phyloP scores from a whole-genome alignment of 2,329 filamentous ascomycete genomes.

The Pyrenophora teres region DNA sequence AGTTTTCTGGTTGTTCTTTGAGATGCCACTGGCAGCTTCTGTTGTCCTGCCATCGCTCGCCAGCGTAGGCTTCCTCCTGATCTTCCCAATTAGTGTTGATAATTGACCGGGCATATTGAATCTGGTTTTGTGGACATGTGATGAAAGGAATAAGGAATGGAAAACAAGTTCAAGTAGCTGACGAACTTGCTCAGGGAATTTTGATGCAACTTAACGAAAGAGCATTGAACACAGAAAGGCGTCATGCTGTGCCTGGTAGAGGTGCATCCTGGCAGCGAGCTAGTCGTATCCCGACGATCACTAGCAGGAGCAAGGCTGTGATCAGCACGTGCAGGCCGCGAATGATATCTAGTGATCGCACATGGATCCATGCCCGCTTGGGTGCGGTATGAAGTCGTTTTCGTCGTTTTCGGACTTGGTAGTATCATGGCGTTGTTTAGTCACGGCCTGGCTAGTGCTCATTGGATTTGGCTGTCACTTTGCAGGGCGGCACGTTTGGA shows the following conservation, averaged over 20 bases:
- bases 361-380: constrained; percentile 8
- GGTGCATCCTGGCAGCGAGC: constrained; percentile 4
- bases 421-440: constrained; percentile 9
- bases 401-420: constrained; percentile 11
- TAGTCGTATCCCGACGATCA: constrained; percentile 14
- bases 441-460: constrained; percentile 6
- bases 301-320: constrained; percentile 19
- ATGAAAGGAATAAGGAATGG: neutral
- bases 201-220: constrained; percentile 1
- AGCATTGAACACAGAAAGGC: constrained; percentile 7
- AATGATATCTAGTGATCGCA: constrained; percentile 14
- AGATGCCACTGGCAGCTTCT: constrained; percentile 26
- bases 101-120: constrained; percentile 44
- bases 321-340: constrained; percentile 21
- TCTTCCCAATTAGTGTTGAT: constrained; percentile 51
- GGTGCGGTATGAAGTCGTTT: constrained; percentile 3
- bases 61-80: constrained; percentile 53
- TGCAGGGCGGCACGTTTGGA: constrained; percentile 14
- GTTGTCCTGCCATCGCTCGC: constrained; percentile 55
- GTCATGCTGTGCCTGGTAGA: constrained; percentile 12
- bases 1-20: constrained; percentile 32
- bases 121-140: constrained; percentile 2
- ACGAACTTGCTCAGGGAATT: constrained; percentile 2
- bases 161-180: constrained; percentile 3
- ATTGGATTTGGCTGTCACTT: constrained; percentile 25